Evolutionary conservation across 805 yeast species (phyloP).

Genomic region (Metschnikowia gruessii): DNA sequence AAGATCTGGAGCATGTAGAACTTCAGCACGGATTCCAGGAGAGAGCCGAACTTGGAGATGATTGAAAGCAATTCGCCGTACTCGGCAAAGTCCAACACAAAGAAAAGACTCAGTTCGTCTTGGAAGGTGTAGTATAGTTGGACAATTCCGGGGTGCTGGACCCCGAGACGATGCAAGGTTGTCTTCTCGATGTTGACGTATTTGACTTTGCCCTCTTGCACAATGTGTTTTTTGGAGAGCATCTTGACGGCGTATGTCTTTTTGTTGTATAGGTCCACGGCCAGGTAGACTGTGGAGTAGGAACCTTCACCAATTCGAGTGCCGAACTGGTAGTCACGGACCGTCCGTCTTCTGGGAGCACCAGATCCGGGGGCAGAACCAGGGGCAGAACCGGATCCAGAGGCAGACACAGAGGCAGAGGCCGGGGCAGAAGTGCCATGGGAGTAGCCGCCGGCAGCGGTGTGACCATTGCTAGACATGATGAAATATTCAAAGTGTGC

Average conservation of each 20-base stretch:
- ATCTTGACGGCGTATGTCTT: slow-evolving; percentile 88
- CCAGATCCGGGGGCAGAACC: not conserved
- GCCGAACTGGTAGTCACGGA: slow-evolving; percentile 86
- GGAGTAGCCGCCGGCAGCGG: not conserved
- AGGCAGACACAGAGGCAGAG: not conserved
- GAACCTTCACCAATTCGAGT: slow-evolving; percentile 93
- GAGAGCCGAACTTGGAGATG: slow-evolving; percentile 71
- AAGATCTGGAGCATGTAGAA: slow-evolving; percentile 84
- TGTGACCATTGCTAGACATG: slow-evolving; percentile 5
- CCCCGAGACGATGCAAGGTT: slow-evolving; percentile 80
- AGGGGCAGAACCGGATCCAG: not conserved
- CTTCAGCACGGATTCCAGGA: slow-evolving; percentile 69
- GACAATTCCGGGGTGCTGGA: slow-evolving; percentile 89
- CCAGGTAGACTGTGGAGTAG: slow-evolving; percentile 89
- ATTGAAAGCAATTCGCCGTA: slow-evolving; percentile 89
- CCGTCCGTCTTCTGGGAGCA: slow-evolving; percentile 39
- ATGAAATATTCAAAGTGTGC: not conserved
- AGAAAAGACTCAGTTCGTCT: slow-evolving; percentile 81
- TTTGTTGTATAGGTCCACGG: slow-evolving; percentile 69
- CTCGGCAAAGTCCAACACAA: slow-evolving; percentile 90
- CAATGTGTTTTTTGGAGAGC: slow-evolving; percentile 87
- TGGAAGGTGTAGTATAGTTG: slow-evolving; percentile 92
- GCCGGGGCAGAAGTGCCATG: not conserved
- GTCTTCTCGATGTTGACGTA: slow-evolving; percentile 95
- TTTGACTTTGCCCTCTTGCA: slow-evolving; percentile 89